These are phyloP conservation scores for Penicillium corylophilum DNA, from an alignment of 2,329 filamentous ascomycete species.

Conservation along the genomic window DNA sequence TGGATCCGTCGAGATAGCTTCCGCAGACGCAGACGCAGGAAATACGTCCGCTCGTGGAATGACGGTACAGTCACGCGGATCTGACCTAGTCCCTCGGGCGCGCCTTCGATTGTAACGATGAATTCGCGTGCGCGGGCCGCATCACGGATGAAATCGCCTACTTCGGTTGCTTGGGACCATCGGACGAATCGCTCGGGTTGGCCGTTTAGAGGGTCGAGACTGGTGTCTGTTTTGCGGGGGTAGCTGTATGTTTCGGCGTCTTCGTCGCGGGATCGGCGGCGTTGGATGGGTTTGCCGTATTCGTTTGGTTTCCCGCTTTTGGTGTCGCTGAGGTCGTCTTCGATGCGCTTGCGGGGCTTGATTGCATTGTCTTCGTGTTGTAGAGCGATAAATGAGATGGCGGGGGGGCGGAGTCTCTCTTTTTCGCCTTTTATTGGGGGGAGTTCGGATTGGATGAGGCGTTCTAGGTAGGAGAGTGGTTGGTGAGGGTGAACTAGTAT, in stretches of 20 bases:
- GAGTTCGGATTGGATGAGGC: constrained; percentile 83
- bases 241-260: constrained; percentile 71
- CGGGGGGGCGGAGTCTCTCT: constrained; percentile 68
- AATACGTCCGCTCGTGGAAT: constrained; percentile 88
- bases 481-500: constrained; percentile 86
- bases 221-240: constrained; percentile 50
- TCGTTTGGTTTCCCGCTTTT: constrained; percentile 2
- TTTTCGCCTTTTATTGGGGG: constrained; percentile 63
- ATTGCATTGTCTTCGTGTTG: constrained; percentile 64
- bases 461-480: constrained; percentile 84
- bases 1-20: constrained; percentile 70
- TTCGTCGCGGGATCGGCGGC: constrained; percentile 53
- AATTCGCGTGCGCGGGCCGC: constrained; percentile 83
- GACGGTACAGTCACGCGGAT: constrained; percentile 80
- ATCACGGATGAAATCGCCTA: constrained; percentile 91
- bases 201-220: constrained; percentile 13
- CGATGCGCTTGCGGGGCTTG: constrained; percentile 38
- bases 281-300: constrained; percentile 30
- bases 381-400: constrained; percentile 76
- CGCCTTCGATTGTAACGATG: constrained; percentile 75
- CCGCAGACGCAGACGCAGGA: constrained; percentile 73
- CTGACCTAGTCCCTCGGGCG: constrained; percentile 57
- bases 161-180: constrained; percentile 85
- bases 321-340: constrained; percentile 24
- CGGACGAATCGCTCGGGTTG: constrained; percentile 65